A percentile compares a stretch with the other conserved stretches of the same genome.
Evolutionary conservation across 345 rosid genomes (phyloP).

Genomic region (Nephelium lappaceum): DNA sequence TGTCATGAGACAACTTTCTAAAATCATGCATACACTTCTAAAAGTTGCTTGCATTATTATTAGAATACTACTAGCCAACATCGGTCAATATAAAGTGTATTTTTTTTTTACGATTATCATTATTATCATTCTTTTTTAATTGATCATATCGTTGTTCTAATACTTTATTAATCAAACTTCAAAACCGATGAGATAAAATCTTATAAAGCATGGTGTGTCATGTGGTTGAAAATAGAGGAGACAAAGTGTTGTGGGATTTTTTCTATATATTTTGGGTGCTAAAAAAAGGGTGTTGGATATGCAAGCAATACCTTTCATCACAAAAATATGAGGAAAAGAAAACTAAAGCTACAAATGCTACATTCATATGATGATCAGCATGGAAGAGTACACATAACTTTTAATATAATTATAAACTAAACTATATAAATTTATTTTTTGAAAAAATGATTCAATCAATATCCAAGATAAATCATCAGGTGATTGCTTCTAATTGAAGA

Average conservation of each 20-base stretch:
- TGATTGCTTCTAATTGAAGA: too few species aligned
- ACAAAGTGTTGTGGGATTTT: neutral
- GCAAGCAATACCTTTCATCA: neutral
- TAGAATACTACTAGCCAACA: neutral
- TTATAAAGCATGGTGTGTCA: neutral
- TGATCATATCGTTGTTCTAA: too few species aligned
- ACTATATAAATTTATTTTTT: too few species aligned
- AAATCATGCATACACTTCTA: neutral
- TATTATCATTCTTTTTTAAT: too few species aligned
- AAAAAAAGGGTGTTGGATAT: neutral
- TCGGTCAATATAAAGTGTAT: neutral
- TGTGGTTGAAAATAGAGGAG: neutral
- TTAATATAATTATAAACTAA: too few species aligned
- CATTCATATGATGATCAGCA: neutral
- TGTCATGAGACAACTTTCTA: neutral
- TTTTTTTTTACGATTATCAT: too few species aligned
- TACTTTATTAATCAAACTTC: neutral
- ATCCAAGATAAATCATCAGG: too few species aligned
- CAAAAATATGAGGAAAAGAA: too few species aligned
- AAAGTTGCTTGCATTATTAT: neutral
- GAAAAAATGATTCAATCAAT: too few species aligned
- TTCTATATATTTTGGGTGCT: neutral
- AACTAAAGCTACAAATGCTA: neutral
- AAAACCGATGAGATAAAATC: neutral
- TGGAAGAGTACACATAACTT: too few species aligned